These are phyloP conservation scores for Primulina tabacum DNA, from an alignment of 257 asterid species.

Conservation along the genomic window DNA sequence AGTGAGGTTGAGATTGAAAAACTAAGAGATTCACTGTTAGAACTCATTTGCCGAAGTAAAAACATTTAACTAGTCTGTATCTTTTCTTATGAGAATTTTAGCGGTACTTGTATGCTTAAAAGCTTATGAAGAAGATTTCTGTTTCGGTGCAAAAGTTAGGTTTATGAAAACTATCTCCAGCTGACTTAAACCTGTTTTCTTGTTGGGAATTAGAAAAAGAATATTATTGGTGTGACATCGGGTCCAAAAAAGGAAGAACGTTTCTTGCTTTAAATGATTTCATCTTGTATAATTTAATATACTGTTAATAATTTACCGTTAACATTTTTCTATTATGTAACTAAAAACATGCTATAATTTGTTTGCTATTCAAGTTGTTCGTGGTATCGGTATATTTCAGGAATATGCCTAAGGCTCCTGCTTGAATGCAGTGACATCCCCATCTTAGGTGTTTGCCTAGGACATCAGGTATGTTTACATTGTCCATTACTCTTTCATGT, in stretches of 20 bases:
- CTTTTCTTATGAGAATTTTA: background rate
- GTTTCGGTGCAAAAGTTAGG: constrained; percentile 3
- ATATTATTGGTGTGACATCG: background rate
- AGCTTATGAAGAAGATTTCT: background rate
- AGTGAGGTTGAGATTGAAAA: background rate
- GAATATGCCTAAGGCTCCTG: constrained; percentile 86
- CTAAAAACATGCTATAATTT: background rate
- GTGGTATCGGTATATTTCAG: constrained; percentile 39
- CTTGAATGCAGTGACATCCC: constrained; percentile 89
- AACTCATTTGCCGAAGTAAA: background rate
- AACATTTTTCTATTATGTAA: background rate
- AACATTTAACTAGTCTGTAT: background rate
- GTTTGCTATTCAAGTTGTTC: constrained; percentile 20
- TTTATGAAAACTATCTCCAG: background rate
- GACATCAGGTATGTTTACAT: constrained; percentile 74
- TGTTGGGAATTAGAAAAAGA: background rate
- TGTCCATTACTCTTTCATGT: constrained; percentile 1
- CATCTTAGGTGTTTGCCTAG: constrained; percentile 95
- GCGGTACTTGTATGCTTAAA: background rate
- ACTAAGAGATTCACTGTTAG: background rate
- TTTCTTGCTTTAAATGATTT: constrained; percentile 7
- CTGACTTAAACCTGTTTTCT: background rate
- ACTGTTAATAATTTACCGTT: background rate
- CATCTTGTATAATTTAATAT: background rate
- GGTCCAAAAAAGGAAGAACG: background rate